Base-by-base conservation (phyloP, 768 basidiomycete genomes). In the Amyloporia xantha region DNA sequence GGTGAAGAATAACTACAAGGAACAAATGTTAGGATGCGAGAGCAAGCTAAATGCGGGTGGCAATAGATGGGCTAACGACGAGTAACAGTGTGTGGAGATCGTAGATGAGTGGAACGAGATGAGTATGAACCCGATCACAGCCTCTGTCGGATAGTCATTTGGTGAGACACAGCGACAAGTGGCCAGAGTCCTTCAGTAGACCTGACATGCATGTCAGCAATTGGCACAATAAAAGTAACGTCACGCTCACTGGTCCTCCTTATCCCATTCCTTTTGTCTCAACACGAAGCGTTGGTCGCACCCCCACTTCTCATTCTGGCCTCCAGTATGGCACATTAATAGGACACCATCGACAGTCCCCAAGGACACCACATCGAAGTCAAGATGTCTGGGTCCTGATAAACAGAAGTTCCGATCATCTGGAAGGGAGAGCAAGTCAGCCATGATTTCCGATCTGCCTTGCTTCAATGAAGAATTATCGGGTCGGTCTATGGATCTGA, bases 241-340 rank as follows among this genome's bases (percentile, higher is more conserved):
- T 24, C 11, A 5, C 1, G 47, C 57, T 42, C 40, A 61, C 59
- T 49, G n/a, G 24, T 59, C 57, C 13, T 54, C 47, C 21, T 55
- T 52, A 21, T 59, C 54, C 60, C 54, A 53, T 13, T 52, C 55
- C 35, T 38, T 43, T 26, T 38, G 48, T 15, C 54, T 49, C n/a
- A 62, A 48, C 6, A 60, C 24, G 42, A 62, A 60, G 10, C 49
- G 53, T 50, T 60, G 58, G 35, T 59, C 59, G 46, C 49, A 57
- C 26, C 39, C 37, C 43, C 46, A 44, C 1, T 23, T 27, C 6
- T 36, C 28, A 20, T 25, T 4, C 28, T 23, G 36, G 11, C 33
- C 4, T 27, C 24, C 41, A 25, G 45, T 28, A 21, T 59, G 54
- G 40, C 57, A 58, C 5, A 56, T 46, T 19, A 62, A 44, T 24